Percentiles rank a stretch among this genome's conserved stretches.
phyloP scores from a whole-genome alignment of 768 basidiomycete genomes.

The Lentinula raphanica region DNA sequence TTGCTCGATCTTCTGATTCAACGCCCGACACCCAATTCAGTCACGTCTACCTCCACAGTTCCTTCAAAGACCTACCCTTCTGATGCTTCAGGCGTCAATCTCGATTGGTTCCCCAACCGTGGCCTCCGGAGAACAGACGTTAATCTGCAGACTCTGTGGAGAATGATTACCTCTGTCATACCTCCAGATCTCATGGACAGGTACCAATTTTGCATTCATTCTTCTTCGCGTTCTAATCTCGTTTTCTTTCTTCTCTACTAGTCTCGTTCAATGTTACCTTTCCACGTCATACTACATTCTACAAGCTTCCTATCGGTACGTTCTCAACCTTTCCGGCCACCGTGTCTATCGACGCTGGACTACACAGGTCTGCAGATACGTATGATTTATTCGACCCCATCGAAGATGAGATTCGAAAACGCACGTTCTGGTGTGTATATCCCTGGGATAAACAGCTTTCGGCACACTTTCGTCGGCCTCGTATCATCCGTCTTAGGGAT shows the following conservation, averaged over 20 bases:
- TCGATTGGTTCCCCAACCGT: slow-evolving; percentile 83
- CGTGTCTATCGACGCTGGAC: slow-evolving; percentile 81
- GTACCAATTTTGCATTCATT: slow-evolving; percentile 34
- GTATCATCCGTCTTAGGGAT: slow-evolving; percentile 80
- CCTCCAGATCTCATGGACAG: slow-evolving; percentile 91
- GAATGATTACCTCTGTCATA: slow-evolving; percentile 79
- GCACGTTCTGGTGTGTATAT: slow-evolving; percentile 96
- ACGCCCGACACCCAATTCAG: slow-evolving; percentile 41
- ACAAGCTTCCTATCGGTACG: slow-evolving; percentile 73
- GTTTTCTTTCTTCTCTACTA: slow-evolving; percentile 22
- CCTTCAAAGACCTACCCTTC: slow-evolving; percentile 12
- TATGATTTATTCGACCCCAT: slow-evolving; percentile 86
- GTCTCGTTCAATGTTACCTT: slow-evolving; percentile 77
- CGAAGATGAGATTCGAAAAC: slow-evolving; percentile 87
- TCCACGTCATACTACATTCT: slow-evolving; percentile 92
- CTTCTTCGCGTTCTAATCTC: slow-evolving; percentile 8
- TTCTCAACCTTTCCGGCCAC: slow-evolving; percentile 49
- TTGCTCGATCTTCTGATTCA: slow-evolving; percentile 81
- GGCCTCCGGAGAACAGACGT: slow-evolving; percentile 68
- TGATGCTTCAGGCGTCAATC: slow-evolving; percentile 28
- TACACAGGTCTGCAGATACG: slow-evolving; percentile 82
- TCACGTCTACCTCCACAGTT: slow-evolving; percentile 13
- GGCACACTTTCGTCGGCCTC: slow-evolving; percentile 85
- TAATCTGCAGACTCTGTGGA: slow-evolving; percentile 86
- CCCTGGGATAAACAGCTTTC: slow-evolving; percentile 93